phyloP scores from a whole-genome alignment of 257 asterid genomes.

The Vinca minor region DNA sequence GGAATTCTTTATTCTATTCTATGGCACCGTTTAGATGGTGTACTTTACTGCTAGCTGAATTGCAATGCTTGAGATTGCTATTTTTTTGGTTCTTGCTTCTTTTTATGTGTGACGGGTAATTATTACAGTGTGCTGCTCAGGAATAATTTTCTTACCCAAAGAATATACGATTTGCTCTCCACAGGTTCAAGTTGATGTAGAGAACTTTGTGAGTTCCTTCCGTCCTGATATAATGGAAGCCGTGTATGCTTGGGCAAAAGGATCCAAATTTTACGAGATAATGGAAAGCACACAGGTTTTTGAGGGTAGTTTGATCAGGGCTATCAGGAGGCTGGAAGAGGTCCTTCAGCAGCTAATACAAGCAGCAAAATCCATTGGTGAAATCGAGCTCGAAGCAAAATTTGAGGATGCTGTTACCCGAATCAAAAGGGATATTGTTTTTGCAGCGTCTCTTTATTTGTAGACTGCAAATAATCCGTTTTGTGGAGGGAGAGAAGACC shows the following conservation, averaged over 20 bases:
- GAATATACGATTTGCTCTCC: background rate
- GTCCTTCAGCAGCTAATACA: slow-evolving; percentile 88
- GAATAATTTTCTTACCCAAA: background rate
- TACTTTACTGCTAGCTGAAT: background rate
- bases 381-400: slow-evolving; percentile 69
- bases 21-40: background rate
- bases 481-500: background rate
- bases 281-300: slow-evolving; percentile 91
- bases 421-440: slow-evolving; percentile 96
- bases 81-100: background rate
- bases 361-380: slow-evolving; percentile 91
- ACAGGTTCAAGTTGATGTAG: slow-evolving; percentile 89
- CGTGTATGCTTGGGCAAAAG: slow-evolving; percentile 85
- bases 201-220: slow-evolving; percentile 76
- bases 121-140: slow-evolving; percentile 2
- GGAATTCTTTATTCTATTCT: background rate
- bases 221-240: slow-evolving; percentile 98
- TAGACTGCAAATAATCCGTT: slow-evolving; percentile 22
- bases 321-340: slow-evolving; percentile 93
- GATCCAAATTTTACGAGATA: slow-evolving; percentile 81
- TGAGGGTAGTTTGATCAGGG: slow-evolving; percentile 97
- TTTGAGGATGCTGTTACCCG: slow-evolving; percentile 83
- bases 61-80: background rate
- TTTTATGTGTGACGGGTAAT: background rate
- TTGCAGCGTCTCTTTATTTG: slow-evolving; percentile 90